phyloP scores from a whole-genome alignment of 345 rosid species.

The sweet orange (Citrus sinensis) region DNA sequence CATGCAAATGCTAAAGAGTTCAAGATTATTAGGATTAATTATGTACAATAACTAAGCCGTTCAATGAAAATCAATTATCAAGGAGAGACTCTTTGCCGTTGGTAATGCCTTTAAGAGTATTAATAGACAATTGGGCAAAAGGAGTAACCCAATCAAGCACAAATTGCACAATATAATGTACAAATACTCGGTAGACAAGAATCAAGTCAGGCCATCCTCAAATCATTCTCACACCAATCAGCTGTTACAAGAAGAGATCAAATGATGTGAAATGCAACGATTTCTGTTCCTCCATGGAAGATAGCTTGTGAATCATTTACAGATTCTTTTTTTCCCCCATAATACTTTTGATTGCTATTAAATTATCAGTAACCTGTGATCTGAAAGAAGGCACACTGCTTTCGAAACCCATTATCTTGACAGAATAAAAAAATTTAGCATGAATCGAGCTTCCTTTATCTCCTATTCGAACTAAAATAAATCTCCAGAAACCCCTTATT shows the following conservation, averaged over 20 bases:
- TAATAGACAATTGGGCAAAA: background rate
- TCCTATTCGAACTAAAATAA: conserved; percentile 2
- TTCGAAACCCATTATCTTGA: background rate
- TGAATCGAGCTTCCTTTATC: conserved; percentile 14
- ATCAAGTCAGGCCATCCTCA: conserved; percentile 9
- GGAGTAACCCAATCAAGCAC: conserved; percentile 1
- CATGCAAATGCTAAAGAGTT: background rate
- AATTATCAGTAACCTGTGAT: conserved; percentile 3
- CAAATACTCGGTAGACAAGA: conserved; percentile 18
- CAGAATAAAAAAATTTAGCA: background rate
- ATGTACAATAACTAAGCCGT: background rate
- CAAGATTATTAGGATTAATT: background rate
- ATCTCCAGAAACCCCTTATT: conserved; percentile 1
- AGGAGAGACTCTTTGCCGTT: background rate
- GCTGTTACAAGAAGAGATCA: background rate
- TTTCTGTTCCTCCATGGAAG: conserved; percentile 16
- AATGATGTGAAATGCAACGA: conserved; percentile 4
- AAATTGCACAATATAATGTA: background rate
- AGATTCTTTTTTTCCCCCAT: background rate
- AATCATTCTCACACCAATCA: conserved; percentile 14
- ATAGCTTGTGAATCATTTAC: conserved; percentile 16
- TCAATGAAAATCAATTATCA: background rate
- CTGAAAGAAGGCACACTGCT: background rate
- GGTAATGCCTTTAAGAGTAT: background rate
- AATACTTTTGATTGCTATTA: background rate